phyloP scores from a whole-genome alignment of 2,329 filamentous ascomycete genomes.

The Fusarium piperis region DNA sequence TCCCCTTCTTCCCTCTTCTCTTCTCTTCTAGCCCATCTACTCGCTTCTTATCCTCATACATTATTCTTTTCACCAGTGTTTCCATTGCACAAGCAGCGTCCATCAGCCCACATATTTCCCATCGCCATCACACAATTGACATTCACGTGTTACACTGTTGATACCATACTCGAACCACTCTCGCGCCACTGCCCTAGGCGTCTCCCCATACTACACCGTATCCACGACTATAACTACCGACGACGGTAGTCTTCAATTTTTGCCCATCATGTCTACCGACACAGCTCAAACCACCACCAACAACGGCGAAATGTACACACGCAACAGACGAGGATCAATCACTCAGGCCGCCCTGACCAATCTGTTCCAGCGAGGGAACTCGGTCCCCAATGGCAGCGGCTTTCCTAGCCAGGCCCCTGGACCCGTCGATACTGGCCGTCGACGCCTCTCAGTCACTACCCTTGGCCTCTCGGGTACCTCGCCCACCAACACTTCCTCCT shows the following conservation, averaged over 20 bases:
- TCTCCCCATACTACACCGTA: constrained; percentile 39
- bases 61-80: constrained; percentile 15
- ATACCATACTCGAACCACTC: constrained; percentile 42
- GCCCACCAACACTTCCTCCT: constrained; percentile 64
- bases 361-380: constrained; percentile 68
- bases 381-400: constrained; percentile 54
- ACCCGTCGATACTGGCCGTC: constrained; percentile 67
- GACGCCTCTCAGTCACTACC: constrained; percentile 79
- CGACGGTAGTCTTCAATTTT: constrained; percentile 28
- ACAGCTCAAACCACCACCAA: constrained; percentile 43
- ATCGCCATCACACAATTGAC: constrained; percentile 32
- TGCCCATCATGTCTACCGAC: constrained; percentile 49
- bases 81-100: constrained; percentile 1
- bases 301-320: constrained; percentile 52
- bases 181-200: constrained; percentile 36
- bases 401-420: constrained; percentile 53
- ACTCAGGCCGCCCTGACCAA: constrained; percentile 66
- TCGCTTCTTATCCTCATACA: constrained; percentile 12
- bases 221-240: constrained; percentile 41
- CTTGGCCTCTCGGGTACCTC: constrained; percentile 78
- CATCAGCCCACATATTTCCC: constrained; percentile 35
- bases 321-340: constrained; percentile 65
- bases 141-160: constrained; percentile 40
- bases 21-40: constrained; percentile 16
- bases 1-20: constrained; percentile 13